A percentile compares a stretch with the other conserved stretches of the same genome.
These are phyloP conservation scores for Stemphylium vesicarium DNA, from an alignment of 2,329 filamentous ascomycete species.

Conservation along the genomic window DNA sequence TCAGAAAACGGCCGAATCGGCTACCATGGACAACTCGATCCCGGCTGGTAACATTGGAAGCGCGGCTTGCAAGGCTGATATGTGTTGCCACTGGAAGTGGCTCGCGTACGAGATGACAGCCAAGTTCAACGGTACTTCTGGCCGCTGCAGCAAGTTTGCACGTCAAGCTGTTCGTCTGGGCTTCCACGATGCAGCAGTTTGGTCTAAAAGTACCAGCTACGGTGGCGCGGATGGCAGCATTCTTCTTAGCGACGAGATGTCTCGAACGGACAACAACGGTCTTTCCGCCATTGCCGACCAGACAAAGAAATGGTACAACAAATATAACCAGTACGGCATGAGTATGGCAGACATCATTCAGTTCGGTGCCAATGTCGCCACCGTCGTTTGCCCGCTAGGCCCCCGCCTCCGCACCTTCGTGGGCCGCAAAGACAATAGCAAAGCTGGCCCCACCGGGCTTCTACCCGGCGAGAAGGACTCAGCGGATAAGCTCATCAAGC, in stretches of 20 bases:
- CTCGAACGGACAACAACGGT: slow-evolving; percentile 39
- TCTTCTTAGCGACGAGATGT: slow-evolving; percentile 40
- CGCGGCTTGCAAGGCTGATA: slow-evolving; percentile 42
- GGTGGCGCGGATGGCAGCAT: slow-evolving; percentile 46
- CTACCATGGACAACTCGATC: slow-evolving; percentile 28
- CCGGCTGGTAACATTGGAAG: slow-evolving; percentile 39
- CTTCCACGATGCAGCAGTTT: slow-evolving; percentile 45
- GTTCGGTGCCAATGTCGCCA: slow-evolving; percentile 47
- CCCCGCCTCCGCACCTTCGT: slow-evolving; percentile 48
- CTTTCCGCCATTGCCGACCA: slow-evolving; percentile 34
- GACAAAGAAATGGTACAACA: slow-evolving; percentile 41
- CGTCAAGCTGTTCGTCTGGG: slow-evolving; percentile 42
- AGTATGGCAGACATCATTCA: slow-evolving; percentile 50
- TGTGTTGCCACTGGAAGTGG: slow-evolving; percentile 48
- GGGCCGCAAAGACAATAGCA: slow-evolving; percentile 47
- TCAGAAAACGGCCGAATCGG: slow-evolving; percentile 30
- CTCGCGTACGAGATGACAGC: slow-evolving; percentile 44
- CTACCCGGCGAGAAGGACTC: slow-evolving; percentile 43
- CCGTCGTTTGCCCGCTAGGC: slow-evolving; percentile 49
- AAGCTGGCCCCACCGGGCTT: slow-evolving; percentile 42
- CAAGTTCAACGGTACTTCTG: slow-evolving; percentile 43
- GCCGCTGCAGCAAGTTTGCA: slow-evolving; percentile 43
- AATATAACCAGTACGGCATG: slow-evolving; percentile 44
- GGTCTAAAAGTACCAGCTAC: slow-evolving; percentile 34
- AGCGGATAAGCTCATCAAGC: slow-evolving; percentile 43